Evolutionary conservation across 768 basidiomycete species (phyloP).

Genomic region (Serendipita sp.): DNA sequence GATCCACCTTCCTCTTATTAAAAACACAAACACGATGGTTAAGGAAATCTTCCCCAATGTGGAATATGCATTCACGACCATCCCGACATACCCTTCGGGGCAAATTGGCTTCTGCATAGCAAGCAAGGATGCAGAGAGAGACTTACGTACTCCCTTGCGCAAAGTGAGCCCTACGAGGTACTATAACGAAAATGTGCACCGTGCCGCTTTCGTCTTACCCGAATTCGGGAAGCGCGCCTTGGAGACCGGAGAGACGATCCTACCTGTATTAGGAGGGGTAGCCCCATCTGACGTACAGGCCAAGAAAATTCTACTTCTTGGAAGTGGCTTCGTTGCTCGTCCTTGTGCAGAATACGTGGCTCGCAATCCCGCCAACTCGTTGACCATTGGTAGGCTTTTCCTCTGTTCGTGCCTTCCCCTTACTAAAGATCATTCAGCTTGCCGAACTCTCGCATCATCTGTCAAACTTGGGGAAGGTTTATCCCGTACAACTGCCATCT

Average conservation of each 20-base stretch:
- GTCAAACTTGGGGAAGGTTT: constrained; percentile 51
- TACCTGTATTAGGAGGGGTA: constrained; percentile 57
- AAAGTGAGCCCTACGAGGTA: constrained; percentile 57
- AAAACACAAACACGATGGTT: constrained; percentile 51
- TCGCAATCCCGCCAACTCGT: constrained; percentile 57
- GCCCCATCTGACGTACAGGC: constrained; percentile 32
- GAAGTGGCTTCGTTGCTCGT: constrained; percentile 86
- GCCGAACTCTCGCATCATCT: constrained; percentile 70
- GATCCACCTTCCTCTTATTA: constrained; percentile 82
- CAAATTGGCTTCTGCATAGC: constrained; percentile 91
- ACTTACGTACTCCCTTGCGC: constrained; percentile 58
- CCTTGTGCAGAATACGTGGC: constrained; percentile 94
- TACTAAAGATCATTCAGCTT: constrained; percentile 32
- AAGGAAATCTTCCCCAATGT: constrained; percentile 58
- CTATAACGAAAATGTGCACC: constrained; percentile 72
- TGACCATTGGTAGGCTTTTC: constrained; percentile 57
- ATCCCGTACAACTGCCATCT: constrained; percentile 50
- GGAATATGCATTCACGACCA: constrained; percentile 89
- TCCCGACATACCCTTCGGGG: constrained; percentile 96
- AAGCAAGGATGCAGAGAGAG: constrained; percentile 52
- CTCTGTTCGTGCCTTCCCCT: neutral
- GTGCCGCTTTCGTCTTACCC: constrained; percentile 75
- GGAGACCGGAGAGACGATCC: constrained; percentile 51
- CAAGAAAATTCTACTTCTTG: constrained; percentile 69
- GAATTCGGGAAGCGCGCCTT: constrained; percentile 70